Evolutionary conservation across 495 filamentous ascomycete species (phyloP).

Genomic region (Tuber aestivum): DNA sequence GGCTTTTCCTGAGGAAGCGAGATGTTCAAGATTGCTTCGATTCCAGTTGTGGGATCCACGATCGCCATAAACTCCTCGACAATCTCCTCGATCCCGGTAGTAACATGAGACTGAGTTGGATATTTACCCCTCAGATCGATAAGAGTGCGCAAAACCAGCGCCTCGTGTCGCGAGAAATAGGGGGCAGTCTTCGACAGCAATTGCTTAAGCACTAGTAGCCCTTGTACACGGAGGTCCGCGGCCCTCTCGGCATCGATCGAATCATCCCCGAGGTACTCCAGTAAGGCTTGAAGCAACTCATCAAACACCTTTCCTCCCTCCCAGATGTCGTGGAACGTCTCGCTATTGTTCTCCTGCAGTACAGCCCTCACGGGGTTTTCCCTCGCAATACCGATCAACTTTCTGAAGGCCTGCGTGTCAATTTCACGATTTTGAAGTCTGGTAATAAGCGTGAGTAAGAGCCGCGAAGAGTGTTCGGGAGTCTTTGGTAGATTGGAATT

Average conservation of each 20-base stretch:
- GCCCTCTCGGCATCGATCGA: constrained; percentile 52
- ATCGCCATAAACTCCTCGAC: constrained; percentile 51
- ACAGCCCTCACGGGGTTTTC: constrained; percentile 53
- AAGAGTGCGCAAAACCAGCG: constrained; percentile 46
- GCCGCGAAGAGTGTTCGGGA: constrained; percentile 50
- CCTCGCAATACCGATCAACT: constrained; percentile 73
- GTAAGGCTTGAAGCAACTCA: constrained; percentile 63
- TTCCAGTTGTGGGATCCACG: constrained; percentile 48
- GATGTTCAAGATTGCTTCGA: constrained; percentile 51
- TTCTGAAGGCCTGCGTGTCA: constrained; percentile 83
- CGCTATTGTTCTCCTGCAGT: constrained; percentile 51
- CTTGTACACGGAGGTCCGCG: constrained; percentile 75
- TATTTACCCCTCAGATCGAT: constrained; percentile 42
- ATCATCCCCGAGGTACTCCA: constrained; percentile 64
- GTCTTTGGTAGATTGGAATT: constrained; percentile 45
- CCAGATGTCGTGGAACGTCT: constrained; percentile 49
- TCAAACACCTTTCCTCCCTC: constrained; percentile 57
- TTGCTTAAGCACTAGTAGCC: constrained; percentile 70
- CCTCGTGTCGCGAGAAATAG: constrained; percentile 62
- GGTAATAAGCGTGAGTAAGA: constrained; percentile 70
- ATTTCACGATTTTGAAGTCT: constrained; percentile 65
- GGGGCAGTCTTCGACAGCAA: constrained; percentile 64
- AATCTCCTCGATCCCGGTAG: constrained; percentile 55
- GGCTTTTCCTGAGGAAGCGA: constrained; percentile 45
- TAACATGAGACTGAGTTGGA: constrained; percentile 50